A percentile compares a stretch with the other conserved stretches of the same genome.
phyloP scores from a whole-genome alignment of 345 rosid genomes.

The Barbarea vulgaris region DNA sequence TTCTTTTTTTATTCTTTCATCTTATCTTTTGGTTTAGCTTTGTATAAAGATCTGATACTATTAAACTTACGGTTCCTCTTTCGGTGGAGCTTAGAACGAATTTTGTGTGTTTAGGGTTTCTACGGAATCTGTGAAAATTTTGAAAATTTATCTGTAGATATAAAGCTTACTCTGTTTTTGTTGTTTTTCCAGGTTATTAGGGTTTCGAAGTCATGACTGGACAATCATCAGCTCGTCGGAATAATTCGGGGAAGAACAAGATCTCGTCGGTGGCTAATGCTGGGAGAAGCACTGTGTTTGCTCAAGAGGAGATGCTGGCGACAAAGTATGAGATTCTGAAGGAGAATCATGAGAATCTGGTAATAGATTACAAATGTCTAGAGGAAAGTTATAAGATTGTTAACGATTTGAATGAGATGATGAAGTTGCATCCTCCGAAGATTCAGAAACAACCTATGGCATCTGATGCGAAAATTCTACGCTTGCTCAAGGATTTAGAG shows the following conservation, averaged over 20 bases:
- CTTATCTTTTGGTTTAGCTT: neutral
- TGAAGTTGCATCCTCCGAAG: neutral
- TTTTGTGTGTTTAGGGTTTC: conserved; percentile 1
- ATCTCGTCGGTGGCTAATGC: neutral
- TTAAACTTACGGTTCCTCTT: neutral
- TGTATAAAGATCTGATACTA: neutral
- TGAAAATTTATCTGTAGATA: neutral
- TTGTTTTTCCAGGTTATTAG: conserved; percentile 24
- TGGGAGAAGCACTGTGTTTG: neutral
- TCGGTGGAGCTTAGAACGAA: neutral
- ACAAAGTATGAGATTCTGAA: conserved; percentile 13
- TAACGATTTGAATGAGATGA: neutral
- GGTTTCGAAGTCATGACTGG: conserved; percentile 19
- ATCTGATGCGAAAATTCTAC: neutral
- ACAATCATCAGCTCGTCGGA: conserved; percentile 8
- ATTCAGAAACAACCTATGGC: neutral
- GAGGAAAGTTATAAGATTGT: neutral
- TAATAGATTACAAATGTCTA: conserved; percentile 7
- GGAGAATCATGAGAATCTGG: conserved; percentile 27
- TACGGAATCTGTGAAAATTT: conserved; percentile 8
- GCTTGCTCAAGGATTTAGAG: conserved; percentile 26
- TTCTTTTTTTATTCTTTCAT: neutral
- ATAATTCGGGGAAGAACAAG: conserved; percentile 3
- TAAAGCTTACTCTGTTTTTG: conserved; percentile 8
- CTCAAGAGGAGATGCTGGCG: neutral